These are phyloP conservation scores for Sporothrix brunneoviolacea DNA, from an alignment of 2,329 filamentous ascomycete genomes.

Conservation along the genomic window DNA sequence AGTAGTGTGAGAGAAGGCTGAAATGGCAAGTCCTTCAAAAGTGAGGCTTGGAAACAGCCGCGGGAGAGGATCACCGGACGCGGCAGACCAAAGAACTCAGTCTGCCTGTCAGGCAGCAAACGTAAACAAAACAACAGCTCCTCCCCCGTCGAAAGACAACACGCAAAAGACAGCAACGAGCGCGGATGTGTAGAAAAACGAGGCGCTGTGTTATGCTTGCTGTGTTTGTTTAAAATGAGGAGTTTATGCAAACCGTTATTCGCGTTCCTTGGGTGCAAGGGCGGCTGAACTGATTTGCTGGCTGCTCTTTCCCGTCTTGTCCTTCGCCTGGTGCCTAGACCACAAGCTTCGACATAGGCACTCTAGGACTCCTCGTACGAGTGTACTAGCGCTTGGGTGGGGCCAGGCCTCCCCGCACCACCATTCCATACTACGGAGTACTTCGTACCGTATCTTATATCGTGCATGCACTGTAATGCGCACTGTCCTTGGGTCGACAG, in stretches of 20 bases:
- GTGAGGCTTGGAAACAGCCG: too few species aligned
- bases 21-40: too few species aligned
- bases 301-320: background rate
- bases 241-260: conserved; percentile 6
- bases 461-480: background rate
- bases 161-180: too few species aligned
- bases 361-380: background rate
- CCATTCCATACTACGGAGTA: too few species aligned
- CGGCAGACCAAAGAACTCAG: too few species aligned
- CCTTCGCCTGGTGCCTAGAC: background rate
- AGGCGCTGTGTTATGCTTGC: too few species aligned
- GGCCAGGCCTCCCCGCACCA: background rate
- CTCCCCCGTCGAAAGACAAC: too few species aligned
- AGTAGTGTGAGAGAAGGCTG: too few species aligned
- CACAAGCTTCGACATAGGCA: background rate
- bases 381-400: background rate
- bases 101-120: too few species aligned
- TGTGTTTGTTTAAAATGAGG: background rate
- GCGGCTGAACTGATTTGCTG: background rate
- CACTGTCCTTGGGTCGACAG: too few species aligned
- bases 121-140: background rate
- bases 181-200: background rate
- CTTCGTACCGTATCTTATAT: background rate
- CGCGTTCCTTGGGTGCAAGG: background rate
- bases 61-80: too few species aligned